Base-by-base conservation (phyloP, 2,329 filamentous ascomycete genomes). In the Orbilia ellipsospora region DNA sequence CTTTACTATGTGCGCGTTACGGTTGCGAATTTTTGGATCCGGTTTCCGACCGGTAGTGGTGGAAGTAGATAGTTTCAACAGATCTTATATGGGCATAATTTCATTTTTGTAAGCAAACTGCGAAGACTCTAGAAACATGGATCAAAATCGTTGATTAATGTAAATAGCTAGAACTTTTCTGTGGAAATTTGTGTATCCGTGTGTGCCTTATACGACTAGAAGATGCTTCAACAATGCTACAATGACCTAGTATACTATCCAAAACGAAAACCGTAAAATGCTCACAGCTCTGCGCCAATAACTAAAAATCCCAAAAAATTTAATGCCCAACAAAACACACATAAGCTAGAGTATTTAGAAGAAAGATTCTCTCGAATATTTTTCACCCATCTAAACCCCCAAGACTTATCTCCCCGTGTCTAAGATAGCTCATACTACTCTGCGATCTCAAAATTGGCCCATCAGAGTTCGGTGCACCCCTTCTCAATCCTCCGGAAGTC, bases 401-500 rank as follows among this genome's bases (percentile, higher is more conserved):
- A 59, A 68, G 20, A 51, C 63, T 74, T n/a, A 67, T 67, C 54
- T 74, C 63, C n/a, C 63, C 70, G 40, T 64, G 67, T 31, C 59
- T 52, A 8, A 72, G 28, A 42, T 72, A 72, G 50, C 67, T 72
- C 67, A 72, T 72, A 55, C 67, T 72, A 48, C 67, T 72, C 60
- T 72, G 67, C 10, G 67, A 72, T 15, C 67, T 42, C 60, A 59
- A 50, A 51, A 52, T 64, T 6, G 51, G 60, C 4, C 28, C 67
- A 42, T 65, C 65, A 31, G 18, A 31, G 45, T 65, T 60, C 2
- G 16, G 44, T 4, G 44, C 1, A 1, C 54, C 60, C 18, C 60
- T 64, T 16, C 67, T 45, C 20, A 72, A 50, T 15, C 67, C 67
- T 18, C 67, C 67, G 0, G 67, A 72, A 72, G 67, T 18, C 12